Evolutionary conservation across 257 asterid species (phyloP).

Genomic region (Eucommia ulmoides): DNA sequence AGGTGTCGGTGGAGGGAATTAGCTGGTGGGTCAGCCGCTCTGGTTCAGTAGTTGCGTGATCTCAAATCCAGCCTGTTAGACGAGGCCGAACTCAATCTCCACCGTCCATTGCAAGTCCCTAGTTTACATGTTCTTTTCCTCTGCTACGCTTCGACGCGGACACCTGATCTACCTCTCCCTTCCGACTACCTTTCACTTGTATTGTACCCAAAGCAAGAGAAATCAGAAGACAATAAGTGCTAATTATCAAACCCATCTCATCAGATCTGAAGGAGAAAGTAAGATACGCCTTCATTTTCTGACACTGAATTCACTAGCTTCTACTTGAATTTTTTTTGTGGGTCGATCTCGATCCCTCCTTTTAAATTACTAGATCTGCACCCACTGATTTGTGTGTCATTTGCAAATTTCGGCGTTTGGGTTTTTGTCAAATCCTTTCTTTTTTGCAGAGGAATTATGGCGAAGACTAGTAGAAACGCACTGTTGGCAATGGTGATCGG

Average conservation of each 20-base stretch:
- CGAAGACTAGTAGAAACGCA: slow-evolving; percentile 8
- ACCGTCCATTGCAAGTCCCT: slow-evolving; percentile 8
- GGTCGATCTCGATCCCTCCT: no score
- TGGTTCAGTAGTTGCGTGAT: slow-evolving; percentile 25
- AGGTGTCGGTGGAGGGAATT: slow-evolving; percentile 14
- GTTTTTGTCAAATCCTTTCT: neutral
- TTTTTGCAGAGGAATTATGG: slow-evolving; percentile 12
- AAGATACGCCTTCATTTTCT: neutral
- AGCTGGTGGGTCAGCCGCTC: slow-evolving; percentile 14
- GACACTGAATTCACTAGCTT: neutral
- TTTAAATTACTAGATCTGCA: neutral
- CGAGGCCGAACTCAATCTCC: slow-evolving; percentile 11
- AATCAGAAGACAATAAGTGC: no score
- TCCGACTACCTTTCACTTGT: slow-evolving; percentile 5
- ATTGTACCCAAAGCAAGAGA: slow-evolving; percentile 23
- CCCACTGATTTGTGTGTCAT: neutral
- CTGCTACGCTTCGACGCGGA: slow-evolving; percentile 14
- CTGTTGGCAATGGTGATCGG: slow-evolving; percentile 14
- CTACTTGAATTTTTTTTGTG: no score
- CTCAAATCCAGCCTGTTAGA: slow-evolving; percentile 26
- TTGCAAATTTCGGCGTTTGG: slow-evolving; percentile 2
- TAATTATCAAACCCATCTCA: neutral
- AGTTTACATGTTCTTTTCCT: neutral
- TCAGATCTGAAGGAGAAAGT: neutral
- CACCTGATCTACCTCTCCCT: slow-evolving; percentile 17